These are phyloP conservation scores for Discostella stelligera DNA, from an alignment of 352 stramenopile genomes.

Conservation along the genomic window DNA sequence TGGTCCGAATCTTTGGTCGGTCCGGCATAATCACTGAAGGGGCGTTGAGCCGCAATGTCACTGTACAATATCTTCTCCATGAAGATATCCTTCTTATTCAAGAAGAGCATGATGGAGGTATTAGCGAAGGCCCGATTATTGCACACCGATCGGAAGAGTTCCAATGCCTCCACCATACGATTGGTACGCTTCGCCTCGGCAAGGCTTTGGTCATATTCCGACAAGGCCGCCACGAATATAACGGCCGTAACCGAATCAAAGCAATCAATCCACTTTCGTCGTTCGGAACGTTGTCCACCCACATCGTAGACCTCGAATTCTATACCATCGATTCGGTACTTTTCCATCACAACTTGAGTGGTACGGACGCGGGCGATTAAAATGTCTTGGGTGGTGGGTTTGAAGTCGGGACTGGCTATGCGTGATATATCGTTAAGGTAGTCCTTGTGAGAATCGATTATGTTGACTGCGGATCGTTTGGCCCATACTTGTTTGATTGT, in stretches of 20 bases:
- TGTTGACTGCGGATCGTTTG: conserved; percentile 89
- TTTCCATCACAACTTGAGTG: conserved; percentile 92
- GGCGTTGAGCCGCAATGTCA: conserved; percentile 74
- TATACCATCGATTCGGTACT: conserved; percentile 90
- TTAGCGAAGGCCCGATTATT: conserved; percentile 95
- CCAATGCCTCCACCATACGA: conserved; percentile 94
- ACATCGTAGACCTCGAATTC: conserved; percentile 97
- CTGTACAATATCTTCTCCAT: conserved; percentile 91
- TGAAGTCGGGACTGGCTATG: conserved; percentile 85
- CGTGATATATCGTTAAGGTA: conserved; percentile 92
- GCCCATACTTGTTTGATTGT: conserved; percentile 81
- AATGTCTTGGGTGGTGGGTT: conserved; percentile 88
- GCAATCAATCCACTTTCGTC: conserved; percentile 90
- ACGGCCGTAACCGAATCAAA: conserved; percentile 94
- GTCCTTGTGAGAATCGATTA: conserved; percentile 95
- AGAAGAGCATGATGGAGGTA: conserved; percentile 94
- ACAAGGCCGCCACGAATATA: conserved; percentile 94
- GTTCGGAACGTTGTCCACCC: conserved; percentile 89
- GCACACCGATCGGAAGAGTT: conserved; percentile 92
- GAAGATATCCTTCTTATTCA: conserved; percentile 98
- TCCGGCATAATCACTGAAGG: conserved; percentile 80
- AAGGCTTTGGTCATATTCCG: conserved; percentile 93
- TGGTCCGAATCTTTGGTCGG: conserved; percentile 80
- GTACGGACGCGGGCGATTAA: conserved; percentile 91
- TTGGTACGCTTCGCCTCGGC: conserved; percentile 93